Evolutionary conservation across 2,329 filamentous ascomycete genomes (phyloP).

Genomic region (Hymenoscyphus scutula): DNA sequence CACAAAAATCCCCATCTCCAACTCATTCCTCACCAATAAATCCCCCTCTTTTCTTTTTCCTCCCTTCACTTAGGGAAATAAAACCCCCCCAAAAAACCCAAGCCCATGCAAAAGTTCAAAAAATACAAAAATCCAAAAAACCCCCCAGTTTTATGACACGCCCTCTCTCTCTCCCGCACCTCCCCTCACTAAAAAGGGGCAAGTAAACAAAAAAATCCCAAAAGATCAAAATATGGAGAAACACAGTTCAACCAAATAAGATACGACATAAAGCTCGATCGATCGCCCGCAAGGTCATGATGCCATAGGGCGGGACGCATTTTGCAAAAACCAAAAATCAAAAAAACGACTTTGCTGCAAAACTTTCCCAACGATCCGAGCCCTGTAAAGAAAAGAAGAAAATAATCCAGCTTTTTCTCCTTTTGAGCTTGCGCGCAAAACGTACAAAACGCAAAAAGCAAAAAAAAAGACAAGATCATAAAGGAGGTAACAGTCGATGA

Average conservation of each 20-base stretch:
- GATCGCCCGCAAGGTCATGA: no score
- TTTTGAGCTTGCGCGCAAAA: background rate
- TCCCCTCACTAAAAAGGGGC: background rate
- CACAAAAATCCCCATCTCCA: background rate
- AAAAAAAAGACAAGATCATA: background rate
- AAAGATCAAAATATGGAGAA: background rate
- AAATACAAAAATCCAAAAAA: background rate
- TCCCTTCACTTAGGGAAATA: background rate
- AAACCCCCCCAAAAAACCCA: background rate
- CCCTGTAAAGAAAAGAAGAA: background rate
- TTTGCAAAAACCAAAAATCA: no score
- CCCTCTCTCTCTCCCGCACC: background rate
- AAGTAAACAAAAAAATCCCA: background rate
- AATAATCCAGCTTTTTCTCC: background rate
- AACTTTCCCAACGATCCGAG: background rate
- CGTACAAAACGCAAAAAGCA: background rate
- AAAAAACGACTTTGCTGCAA: background rate
- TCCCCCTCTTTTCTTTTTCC: background rate
- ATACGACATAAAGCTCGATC: background rate
- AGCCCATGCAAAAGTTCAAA: background rate
- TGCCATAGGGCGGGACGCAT: no score
- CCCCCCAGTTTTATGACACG: background rate
- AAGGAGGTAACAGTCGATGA: background rate
- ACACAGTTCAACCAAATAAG: background rate
- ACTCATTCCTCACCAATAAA: background rate